Percentiles rank a stretch among this genome's conserved stretches.
These are phyloP conservation scores for Candida peoriensis DNA, from an alignment of 805 yeast species.

Conservation along the genomic window DNA sequence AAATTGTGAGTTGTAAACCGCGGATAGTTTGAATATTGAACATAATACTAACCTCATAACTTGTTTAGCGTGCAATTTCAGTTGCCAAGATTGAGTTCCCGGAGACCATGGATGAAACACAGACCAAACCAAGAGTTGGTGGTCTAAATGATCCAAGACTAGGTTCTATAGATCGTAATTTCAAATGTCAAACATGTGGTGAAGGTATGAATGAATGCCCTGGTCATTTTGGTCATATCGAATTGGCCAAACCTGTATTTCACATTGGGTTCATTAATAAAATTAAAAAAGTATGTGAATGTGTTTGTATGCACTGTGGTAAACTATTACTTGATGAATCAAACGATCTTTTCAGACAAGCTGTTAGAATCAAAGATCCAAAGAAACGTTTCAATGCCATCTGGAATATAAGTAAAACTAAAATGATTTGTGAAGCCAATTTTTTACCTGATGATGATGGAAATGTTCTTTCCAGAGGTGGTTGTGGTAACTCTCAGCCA, in stretches of 20 bases:
- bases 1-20: constrained; percentile 44
- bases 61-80: constrained; percentile 74
- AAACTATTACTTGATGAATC: constrained; percentile 82
- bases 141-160: constrained; percentile 96
- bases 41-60: constrained; percentile 18
- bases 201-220: constrained; percentile 99
- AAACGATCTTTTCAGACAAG: constrained; percentile 69
- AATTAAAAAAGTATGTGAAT: constrained; percentile 92
- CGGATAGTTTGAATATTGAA: constrained; percentile 9
- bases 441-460: constrained; percentile 60
- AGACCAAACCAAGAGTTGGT: constrained; percentile 91
- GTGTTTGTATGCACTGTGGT: constrained; percentile 99
- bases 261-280: constrained; percentile 94
- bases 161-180: constrained; percentile 95
- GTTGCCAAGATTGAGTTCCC: constrained; percentile 98
- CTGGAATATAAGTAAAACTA: constrained; percentile 87
- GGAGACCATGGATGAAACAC: constrained; percentile 98
- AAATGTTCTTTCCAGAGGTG: constrained; percentile 69
- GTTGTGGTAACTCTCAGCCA: constrained; percentile 98
- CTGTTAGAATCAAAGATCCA: constrained; percentile 84
- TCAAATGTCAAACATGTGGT: constrained; percentile 98
- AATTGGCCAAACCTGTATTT: constrained; percentile 96
- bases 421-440: constrained; percentile 94
- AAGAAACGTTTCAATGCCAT: constrained; percentile 95
- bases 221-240: constrained; percentile 99